phyloP scores from a whole-genome alignment of 1,139 yeast genomes.

The Geotrichum histeridarum region DNA sequence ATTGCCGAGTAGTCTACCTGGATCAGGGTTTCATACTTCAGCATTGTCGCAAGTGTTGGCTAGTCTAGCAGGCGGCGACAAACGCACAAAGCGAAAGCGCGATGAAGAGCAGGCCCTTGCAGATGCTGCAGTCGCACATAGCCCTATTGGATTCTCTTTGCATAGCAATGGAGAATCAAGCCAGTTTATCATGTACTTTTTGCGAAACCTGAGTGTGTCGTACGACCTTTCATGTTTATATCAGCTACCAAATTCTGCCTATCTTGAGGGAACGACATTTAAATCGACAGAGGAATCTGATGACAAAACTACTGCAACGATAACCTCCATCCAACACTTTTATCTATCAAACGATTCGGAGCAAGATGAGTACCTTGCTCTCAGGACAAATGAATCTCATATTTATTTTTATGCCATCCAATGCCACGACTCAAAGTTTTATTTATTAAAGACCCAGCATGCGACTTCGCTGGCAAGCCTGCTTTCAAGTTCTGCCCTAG shows the following conservation, averaged over 20 bases:
- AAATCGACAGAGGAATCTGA: not conserved
- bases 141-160: slow-evolving; percentile 7
- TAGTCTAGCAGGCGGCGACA: not conserved
- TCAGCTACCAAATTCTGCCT: slow-evolving; percentile 6
- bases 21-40: not conserved
- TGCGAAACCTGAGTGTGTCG: not conserved
- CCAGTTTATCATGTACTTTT: slow-evolving; percentile 6
- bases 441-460: slow-evolving; percentile 12
- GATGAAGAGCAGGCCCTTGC: slow-evolving; percentile 9
- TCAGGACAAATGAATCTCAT: slow-evolving; percentile 7
- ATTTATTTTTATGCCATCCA: slow-evolving; percentile 12
- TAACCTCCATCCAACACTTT: slow-evolving; percentile 10
- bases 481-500: not conserved
- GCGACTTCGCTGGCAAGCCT: slow-evolving; percentile 32
- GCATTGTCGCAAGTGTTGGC: slow-evolving; percentile 6
- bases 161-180: not conserved
- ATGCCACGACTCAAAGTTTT: slow-evolving; percentile 1
- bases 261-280: slow-evolving; percentile 5
- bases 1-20: not conserved
- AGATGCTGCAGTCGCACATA: slow-evolving; percentile 2
- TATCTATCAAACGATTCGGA: slow-evolving; percentile 12
- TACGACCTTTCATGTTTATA: slow-evolving; percentile 12
- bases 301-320: not conserved
- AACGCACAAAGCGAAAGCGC: slow-evolving; percentile 12
- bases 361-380: slow-evolving; percentile 15